Percentiles rank a stretch among this genome's conserved stretches.
These are phyloP conservation scores for Powellomyces hirtus DNA, from an alignment of 192 early-diverging fungal species.

Conservation along the genomic window DNA sequence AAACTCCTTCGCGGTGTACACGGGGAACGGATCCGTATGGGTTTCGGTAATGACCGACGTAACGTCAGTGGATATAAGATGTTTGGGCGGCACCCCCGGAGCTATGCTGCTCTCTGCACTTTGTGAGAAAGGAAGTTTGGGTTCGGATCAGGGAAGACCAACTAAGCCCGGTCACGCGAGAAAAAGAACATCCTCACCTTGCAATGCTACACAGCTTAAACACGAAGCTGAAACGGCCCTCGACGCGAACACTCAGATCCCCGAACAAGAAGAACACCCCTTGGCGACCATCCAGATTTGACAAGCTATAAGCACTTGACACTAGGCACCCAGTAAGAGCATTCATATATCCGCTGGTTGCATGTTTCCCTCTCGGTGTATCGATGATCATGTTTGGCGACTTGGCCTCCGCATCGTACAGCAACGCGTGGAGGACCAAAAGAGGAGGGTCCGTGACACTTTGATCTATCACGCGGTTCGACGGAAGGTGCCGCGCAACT, in stretches of 20 bases:
- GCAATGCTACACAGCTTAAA: slow-evolving; percentile 30
- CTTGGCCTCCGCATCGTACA: neutral
- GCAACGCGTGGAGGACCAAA: slow-evolving; percentile 7
- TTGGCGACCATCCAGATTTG: slow-evolving; percentile 25
- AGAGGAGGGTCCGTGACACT: slow-evolving; percentile 14
- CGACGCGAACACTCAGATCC: slow-evolving; percentile 40
- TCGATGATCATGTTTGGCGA: slow-evolving; percentile 6
- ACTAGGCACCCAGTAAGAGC: slow-evolving; percentile 30
- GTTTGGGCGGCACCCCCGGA: neutral
- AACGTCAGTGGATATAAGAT: slow-evolving; percentile 10
- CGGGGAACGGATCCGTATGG: slow-evolving; percentile 24
- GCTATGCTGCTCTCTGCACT: slow-evolving; percentile 1
- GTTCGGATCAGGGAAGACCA: neutral
- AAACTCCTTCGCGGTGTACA: slow-evolving; percentile 37
- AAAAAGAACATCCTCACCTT: too few species aligned
- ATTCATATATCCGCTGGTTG: neutral
- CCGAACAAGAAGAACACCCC: slow-evolving; percentile 47
- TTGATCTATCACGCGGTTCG: neutral
- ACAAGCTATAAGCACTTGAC: neutral
- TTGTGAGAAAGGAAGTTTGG: neutral
- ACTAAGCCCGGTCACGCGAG: too few species aligned
- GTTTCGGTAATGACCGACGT: slow-evolving; percentile 8
- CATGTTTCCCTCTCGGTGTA: neutral
- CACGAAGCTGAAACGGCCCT: slow-evolving; percentile 32
- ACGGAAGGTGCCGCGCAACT: slow-evolving; percentile 9